Percentiles rank a stretch among this genome's conserved stretches.
Evolutionary conservation across 73 alveolate species (phyloP).

Genomic region (Symbiodinium pilosum): DNA sequence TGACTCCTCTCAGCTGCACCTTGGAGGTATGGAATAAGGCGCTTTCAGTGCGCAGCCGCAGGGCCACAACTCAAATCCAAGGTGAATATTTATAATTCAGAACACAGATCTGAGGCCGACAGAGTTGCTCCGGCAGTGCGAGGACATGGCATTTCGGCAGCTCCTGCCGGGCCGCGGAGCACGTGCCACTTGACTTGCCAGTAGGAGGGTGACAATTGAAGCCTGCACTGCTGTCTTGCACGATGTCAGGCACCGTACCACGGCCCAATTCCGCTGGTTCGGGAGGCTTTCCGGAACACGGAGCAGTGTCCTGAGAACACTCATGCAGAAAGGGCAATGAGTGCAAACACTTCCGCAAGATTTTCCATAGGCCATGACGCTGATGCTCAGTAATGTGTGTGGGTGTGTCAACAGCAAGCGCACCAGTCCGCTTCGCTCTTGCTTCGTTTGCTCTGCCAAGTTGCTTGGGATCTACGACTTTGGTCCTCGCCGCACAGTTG

Average conservation of each 20-base stretch:
- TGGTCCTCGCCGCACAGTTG: constrained; percentile 45
- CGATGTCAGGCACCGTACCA: constrained; percentile 28
- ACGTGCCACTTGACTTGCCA: background rate
- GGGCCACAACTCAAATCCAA: background rate
- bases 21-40: background rate
- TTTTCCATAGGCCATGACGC: too few species aligned
- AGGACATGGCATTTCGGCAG: constrained; percentile 86
- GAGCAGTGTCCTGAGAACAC: constrained; percentile 33
- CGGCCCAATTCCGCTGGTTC: constrained; percentile 83
- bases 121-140: constrained; percentile 75
- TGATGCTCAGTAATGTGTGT: too few species aligned
- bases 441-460: too few species aligned
- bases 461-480: constrained; percentile 74
- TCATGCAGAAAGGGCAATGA: background rate
- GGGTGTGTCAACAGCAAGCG: too few species aligned
- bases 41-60: background rate
- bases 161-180: constrained; percentile 43
- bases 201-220: background rate
- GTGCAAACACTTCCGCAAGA: background rate
- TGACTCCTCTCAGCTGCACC: constrained; percentile 53
- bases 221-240: background rate
- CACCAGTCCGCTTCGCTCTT: too few species aligned
- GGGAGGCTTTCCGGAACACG: constrained; percentile 64
- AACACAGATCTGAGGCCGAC: constrained; percentile 22
- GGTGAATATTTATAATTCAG: too few species aligned